Conservation (phyloP, 129 eudicot species). For the Arctium lappa region DNA sequence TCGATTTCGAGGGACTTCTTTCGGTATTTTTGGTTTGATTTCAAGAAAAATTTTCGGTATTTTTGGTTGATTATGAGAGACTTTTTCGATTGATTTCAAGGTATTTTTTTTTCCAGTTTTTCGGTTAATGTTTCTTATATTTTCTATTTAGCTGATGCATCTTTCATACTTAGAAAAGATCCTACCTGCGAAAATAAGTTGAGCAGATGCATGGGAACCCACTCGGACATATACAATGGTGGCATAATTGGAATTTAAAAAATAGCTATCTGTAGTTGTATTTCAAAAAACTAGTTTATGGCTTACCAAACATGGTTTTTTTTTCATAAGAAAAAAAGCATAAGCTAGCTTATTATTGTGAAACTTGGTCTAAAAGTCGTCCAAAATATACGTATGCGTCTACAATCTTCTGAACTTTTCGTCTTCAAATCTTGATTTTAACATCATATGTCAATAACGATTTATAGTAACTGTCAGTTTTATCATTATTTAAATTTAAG, state of each 20-base stretch:
- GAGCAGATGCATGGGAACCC: too few relatives aligned
- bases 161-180: too few relatives aligned
- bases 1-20: too few relatives aligned
- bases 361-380: not conserved
- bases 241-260: not conserved
- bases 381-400: not conserved
- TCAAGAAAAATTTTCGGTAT: too few relatives aligned
- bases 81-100: too few relatives aligned
- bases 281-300: not conserved
- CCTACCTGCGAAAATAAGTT: too few relatives aligned
- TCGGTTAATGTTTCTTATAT: too few relatives aligned
- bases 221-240: too few relatives aligned
- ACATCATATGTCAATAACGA: not conserved
- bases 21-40: too few relatives aligned
- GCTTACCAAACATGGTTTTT: not conserved
- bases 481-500: not conserved
- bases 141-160: too few relatives aligned
- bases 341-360: not conserved
- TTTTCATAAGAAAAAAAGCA: not conserved
- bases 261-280: not conserved
- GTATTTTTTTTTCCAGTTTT: too few relatives aligned
- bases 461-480: not conserved
- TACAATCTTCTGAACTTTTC: not conserved
- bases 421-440: not conserved
- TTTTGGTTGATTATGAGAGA: too few relatives aligned